phyloP scores from a whole-genome alignment of 2,329 filamentous ascomycete genomes.

The Ceratocystis alfenasii region DNA sequence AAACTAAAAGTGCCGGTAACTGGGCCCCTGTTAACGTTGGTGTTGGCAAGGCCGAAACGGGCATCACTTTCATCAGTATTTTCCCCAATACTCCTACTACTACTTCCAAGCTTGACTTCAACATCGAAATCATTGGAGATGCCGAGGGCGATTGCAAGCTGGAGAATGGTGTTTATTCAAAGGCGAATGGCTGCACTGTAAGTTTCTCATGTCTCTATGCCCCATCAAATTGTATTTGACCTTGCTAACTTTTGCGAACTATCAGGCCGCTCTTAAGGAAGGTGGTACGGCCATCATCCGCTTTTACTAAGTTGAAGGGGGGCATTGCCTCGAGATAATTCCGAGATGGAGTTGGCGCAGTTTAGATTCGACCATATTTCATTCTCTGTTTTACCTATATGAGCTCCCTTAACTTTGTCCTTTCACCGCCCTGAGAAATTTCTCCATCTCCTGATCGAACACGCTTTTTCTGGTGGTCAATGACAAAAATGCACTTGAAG shows the following conservation, averaged over 20 bases:
- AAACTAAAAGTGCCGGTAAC: constrained; percentile 50
- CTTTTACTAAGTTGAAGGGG: constrained; percentile 29
- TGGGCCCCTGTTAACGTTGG: constrained; percentile 80
- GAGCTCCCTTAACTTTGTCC: background rate
- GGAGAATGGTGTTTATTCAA: constrained; percentile 49
- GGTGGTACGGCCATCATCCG: constrained; percentile 36
- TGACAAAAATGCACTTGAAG: background rate
- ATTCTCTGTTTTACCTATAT: too few species aligned
- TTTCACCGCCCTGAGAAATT: background rate
- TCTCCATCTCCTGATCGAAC: background rate
- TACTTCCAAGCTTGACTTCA: constrained; percentile 58
- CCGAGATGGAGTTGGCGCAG: background rate
- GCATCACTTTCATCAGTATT: constrained; percentile 67
- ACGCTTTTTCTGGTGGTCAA: background rate
- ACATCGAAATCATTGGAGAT: constrained; percentile 63
- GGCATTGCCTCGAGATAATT: background rate
- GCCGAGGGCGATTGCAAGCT: constrained; percentile 48
- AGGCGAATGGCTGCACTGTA: constrained; percentile 64
- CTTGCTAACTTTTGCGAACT: constrained; percentile 9
- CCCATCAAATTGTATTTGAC: background rate
- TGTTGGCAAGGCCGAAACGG: constrained; percentile 53
- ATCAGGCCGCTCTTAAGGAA: constrained; percentile 34
- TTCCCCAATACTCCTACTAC: constrained; percentile 75
- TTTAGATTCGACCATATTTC: background rate
- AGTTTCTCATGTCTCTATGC: constrained; percentile 32